phyloP scores from a whole-genome alignment of 106 monocot genomes.

The Triglochin maritima region DNA sequence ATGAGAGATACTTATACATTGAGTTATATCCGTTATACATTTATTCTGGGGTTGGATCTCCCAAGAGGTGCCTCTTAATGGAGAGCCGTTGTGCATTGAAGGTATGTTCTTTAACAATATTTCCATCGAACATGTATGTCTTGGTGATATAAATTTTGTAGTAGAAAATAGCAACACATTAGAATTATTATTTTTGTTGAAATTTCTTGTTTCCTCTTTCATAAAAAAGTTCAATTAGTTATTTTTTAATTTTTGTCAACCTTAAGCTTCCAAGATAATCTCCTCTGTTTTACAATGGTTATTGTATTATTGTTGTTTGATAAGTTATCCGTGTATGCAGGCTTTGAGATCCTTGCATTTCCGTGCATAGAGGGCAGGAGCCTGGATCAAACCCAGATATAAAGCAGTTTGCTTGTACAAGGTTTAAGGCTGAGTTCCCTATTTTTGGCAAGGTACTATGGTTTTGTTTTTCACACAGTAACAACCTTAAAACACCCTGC shows the following conservation, averaged over 20 bases:
- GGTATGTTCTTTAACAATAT: too few relatives aligned
- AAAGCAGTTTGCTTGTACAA: conserved; percentile 95
- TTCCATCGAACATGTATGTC: too few relatives aligned
- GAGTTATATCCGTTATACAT: too few relatives aligned
- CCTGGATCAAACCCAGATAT: conserved; percentile 89
- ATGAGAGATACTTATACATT: too few relatives aligned
- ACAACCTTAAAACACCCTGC: not conserved
- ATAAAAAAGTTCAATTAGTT: not conserved
- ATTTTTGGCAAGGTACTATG: conserved; percentile 83
- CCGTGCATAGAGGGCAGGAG: conserved; percentile 95
- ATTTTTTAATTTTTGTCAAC: not conserved
- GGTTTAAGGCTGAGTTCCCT: conserved; percentile 97
- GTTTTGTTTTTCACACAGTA: not conserved
- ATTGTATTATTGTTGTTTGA: not conserved
- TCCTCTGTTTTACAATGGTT: not conserved
- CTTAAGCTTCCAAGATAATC: not conserved
- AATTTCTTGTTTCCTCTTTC: not conserved
- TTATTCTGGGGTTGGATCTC: too few relatives aligned
- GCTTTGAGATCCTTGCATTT: conserved; percentile 94
- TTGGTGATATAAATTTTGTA: not conserved
- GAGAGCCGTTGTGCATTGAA: too few relatives aligned
- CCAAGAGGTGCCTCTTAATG: too few relatives aligned
- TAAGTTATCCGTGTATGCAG: conserved; percentile 20
- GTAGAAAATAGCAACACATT: not conserved
- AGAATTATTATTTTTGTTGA: not conserved